These are phyloP conservation scores for Glomus cerebriforme DNA, from an alignment of 192 early-diverging fungal species.

Conservation along the genomic window DNA sequence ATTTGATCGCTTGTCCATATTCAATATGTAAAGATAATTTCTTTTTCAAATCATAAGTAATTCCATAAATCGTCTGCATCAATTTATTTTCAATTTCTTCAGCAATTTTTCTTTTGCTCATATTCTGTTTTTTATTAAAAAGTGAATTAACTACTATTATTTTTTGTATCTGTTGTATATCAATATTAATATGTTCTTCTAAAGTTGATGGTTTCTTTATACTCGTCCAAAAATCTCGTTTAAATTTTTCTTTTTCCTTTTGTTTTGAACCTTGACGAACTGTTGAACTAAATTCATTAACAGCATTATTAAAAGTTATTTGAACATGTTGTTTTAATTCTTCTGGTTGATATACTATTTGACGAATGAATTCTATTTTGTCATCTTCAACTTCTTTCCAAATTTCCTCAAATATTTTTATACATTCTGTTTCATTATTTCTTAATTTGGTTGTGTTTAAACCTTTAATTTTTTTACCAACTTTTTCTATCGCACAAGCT, in stretches of 20 bases:
- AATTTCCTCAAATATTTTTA: neutral
- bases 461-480: neutral
- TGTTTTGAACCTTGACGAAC: neutral
- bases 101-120: neutral
- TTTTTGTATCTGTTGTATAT: neutral
- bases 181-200: neutral
- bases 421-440: neutral
- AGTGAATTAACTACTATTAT: neutral
- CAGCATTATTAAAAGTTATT: neutral
- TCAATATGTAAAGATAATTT: neutral
- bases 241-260: neutral
- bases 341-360: neutral
- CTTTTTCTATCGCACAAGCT: neutral
- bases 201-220: slow-evolving; percentile 1
- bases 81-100: neutral
- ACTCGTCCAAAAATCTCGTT: neutral
- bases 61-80: neutral
- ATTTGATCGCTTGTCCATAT: neutral
- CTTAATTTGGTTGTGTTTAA: neutral
- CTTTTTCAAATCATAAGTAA: neutral
- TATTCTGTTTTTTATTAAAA: neutral
- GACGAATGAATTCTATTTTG: neutral
- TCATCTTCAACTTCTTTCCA: neutral
- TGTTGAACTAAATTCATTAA: neutral
- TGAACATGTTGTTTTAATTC: neutral